Percentiles rank a stretch among this genome's conserved stretches.
phyloP scores from a whole-genome alignment of 306 rosid species.

The Leucaena leucocephala region DNA sequence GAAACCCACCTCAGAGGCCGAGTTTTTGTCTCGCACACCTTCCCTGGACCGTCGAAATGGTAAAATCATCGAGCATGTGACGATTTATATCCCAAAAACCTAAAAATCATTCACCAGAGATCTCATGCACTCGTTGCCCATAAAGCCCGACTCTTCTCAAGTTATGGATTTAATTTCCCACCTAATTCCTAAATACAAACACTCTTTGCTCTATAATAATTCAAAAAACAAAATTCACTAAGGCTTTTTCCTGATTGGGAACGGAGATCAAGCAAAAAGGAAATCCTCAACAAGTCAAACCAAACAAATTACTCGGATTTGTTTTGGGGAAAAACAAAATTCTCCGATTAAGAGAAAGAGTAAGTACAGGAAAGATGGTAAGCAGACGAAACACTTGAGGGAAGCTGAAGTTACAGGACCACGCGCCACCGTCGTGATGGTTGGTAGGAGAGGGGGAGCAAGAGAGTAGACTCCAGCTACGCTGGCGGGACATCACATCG shows the following conservation, averaged over 20 bases:
- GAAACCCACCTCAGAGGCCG: neutral
- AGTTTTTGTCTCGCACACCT: neutral
- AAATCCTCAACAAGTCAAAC: neutral
- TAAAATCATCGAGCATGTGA: neutral
- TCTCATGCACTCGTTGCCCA: neutral
- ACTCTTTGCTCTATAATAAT: neutral
- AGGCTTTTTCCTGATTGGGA: neutral
- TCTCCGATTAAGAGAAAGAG: neutral
- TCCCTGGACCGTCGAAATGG: neutral
- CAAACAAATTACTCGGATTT: neutral
- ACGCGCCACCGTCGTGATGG: conserved; percentile 25
- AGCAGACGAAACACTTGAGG: conserved; percentile 8
- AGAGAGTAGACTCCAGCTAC: neutral
- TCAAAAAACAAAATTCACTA: neutral
- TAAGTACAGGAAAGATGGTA: neutral
- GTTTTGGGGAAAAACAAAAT: neutral
- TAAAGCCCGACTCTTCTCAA: neutral
- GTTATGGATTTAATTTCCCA: neutral
- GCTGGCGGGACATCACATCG: neutral
- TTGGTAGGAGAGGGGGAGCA: conserved; percentile 5
- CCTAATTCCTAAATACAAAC: neutral
- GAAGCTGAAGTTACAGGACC: neutral
- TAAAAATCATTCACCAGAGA: neutral
- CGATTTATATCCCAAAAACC: neutral
- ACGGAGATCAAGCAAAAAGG: neutral